Evolutionary conservation across 257 asterid species (phyloP).

Genomic region (Mitragyna speciosa): DNA sequence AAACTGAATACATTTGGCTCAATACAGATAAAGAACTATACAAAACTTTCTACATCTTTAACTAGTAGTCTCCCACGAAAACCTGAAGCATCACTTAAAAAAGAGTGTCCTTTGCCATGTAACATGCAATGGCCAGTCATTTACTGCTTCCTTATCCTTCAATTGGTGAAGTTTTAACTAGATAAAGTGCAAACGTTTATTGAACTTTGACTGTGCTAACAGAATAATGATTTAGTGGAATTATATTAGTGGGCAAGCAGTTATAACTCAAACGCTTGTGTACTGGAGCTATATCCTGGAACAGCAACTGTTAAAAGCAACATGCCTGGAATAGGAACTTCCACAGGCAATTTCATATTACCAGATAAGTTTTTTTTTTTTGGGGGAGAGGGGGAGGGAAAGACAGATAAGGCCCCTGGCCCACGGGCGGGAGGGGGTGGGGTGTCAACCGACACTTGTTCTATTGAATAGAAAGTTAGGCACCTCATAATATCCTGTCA

Average conservation of each 20-base stretch:
- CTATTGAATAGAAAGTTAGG: not conserved
- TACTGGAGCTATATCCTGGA: not conserved
- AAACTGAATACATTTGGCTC: not conserved
- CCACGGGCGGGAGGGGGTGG: no score
- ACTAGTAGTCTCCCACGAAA: not conserved
- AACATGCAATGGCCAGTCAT: not conserved
- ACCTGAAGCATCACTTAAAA: not conserved
- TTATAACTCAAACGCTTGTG: not conserved
- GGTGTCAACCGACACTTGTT: not conserved
- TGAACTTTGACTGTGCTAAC: not conserved
- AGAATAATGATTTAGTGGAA: not conserved
- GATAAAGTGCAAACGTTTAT: not conserved
- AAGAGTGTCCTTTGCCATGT: not conserved
- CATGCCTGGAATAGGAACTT: not conserved
- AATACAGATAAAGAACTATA: not conserved
- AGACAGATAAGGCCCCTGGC: no score
- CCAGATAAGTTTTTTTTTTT: not conserved
- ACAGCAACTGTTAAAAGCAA: not conserved
- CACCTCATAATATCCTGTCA: not conserved
- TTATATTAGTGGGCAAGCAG: not conserved
- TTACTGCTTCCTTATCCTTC: constrained; percentile 5
- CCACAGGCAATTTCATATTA: not conserved
- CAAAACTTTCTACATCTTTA: constrained; percentile 8
- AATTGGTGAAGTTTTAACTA: not conserved
- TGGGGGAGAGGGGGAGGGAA: no score